phyloP scores from a whole-genome alignment of 768 basidiomycete genomes.

The Holtermanniella nyarrowii region DNA sequence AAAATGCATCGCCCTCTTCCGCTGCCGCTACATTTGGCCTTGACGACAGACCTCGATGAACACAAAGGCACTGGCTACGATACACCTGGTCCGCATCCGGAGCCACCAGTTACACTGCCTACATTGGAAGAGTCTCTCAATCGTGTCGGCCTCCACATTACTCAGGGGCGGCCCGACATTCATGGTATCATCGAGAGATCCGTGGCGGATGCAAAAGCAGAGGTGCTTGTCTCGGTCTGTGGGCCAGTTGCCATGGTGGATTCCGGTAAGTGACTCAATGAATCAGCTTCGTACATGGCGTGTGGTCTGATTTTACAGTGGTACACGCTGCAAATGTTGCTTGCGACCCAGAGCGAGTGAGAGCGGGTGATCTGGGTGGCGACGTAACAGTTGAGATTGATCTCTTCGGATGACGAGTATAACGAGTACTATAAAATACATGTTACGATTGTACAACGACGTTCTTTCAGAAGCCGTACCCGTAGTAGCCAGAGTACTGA shows the following conservation, averaged over 20 bases:
- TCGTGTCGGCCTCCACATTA: neutral
- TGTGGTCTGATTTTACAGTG: too few species aligned
- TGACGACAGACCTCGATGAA: neutral
- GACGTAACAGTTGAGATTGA: slow-evolving; percentile 2
- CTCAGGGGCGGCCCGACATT: neutral
- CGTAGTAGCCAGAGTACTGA: neutral
- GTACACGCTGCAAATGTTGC: neutral
- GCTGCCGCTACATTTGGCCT: neutral
- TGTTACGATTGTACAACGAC: too few species aligned
- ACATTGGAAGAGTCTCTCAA: neutral
- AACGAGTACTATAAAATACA: neutral
- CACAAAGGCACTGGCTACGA: neutral
- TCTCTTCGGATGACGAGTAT: neutral
- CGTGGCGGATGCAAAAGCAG: neutral
- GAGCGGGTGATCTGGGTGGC: neutral
- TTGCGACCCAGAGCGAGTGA: neutral
- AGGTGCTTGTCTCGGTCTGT: slow-evolving; percentile 1
- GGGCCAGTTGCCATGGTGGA: neutral
- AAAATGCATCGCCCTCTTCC: neutral
- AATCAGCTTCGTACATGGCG: too few species aligned
- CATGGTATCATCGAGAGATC: neutral
- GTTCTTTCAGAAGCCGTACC: neutral
- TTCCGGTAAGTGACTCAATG: neutral
- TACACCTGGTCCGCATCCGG: neutral
- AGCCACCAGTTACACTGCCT: neutral